Conservation (phyloP, 2,329 filamentous ascomycete species). For the Trichophyton schoenleinii region DNA sequence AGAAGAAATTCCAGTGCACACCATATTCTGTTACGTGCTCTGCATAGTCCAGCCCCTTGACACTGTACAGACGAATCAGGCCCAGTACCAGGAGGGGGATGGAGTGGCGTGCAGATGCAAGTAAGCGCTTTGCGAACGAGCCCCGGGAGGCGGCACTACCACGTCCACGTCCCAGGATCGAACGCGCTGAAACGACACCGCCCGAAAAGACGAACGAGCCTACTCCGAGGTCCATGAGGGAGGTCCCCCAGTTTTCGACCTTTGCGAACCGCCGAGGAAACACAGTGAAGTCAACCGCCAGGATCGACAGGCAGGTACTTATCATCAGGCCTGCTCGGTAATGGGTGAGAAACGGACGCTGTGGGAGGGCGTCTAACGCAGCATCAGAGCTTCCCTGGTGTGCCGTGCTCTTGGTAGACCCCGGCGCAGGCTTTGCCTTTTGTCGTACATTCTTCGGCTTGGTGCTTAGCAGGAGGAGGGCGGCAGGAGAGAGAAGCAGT, state of each 20-base stretch:
- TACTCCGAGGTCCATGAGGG: slow-evolving; percentile 96
- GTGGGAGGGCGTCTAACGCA: slow-evolving; percentile 47
- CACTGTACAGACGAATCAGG: slow-evolving; percentile 66
- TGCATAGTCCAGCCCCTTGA: slow-evolving; percentile 90
- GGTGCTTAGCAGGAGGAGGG: slow-evolving; percentile 45
- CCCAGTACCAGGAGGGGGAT: slow-evolving; percentile 72
- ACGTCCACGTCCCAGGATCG: slow-evolving; percentile 54
- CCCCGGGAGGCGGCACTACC: slow-evolving; percentile 31
- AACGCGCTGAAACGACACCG: slow-evolving; percentile 76
- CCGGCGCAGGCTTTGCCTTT: slow-evolving; percentile 25
- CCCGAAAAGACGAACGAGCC: slow-evolving; percentile 95
- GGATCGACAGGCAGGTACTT: slow-evolving; percentile 75
- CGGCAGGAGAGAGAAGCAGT: slow-evolving; percentile 59
- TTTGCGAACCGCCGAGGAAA: slow-evolving; percentile 94
- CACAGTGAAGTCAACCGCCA: slow-evolving; percentile 90
- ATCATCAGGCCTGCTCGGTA: slow-evolving; percentile 90
- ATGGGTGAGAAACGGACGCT: slow-evolving; percentile 83
- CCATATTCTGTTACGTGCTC: slow-evolving; percentile 97
- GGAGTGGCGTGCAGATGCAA: slow-evolving; percentile 62
- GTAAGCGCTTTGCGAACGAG: slow-evolving; percentile 44
- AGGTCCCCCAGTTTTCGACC: slow-evolving; percentile 98
- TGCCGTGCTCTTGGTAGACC: slow-evolving; percentile 13
- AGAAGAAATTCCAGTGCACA: slow-evolving; percentile 99
- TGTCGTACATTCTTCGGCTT: slow-evolving; percentile 18
- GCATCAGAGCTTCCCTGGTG: slow-evolving; percentile 11